Percentiles rank a stretch among this genome's conserved stretches.
Evolutionary conservation across 306 rosid genomes (phyloP).

Genomic region (Prunus salicina): DNA sequence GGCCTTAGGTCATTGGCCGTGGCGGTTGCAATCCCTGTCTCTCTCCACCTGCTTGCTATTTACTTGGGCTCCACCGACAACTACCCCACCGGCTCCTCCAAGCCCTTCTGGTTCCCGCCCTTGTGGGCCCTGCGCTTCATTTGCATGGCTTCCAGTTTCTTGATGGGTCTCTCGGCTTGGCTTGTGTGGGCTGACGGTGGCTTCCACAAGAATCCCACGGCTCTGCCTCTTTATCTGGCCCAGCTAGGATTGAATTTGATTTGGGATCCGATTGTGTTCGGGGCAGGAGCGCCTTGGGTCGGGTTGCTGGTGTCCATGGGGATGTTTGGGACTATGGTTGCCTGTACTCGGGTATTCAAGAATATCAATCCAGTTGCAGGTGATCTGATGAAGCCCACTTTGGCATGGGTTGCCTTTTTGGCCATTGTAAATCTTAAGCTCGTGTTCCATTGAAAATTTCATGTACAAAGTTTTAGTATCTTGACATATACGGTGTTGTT

Average conservation of each 20-base stretch:
- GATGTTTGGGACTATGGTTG: slow-evolving; percentile 28
- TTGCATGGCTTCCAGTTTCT: slow-evolving; percentile 42
- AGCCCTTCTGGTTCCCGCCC: slow-evolving; percentile 74
- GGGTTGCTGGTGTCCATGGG: slow-evolving; percentile 44
- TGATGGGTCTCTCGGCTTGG: slow-evolving; percentile 72
- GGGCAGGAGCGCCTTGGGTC: slow-evolving; percentile 34
- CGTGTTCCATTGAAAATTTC: slow-evolving; percentile 19
- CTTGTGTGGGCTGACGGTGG: slow-evolving; percentile 79
- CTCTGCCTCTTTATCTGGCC: slow-evolving; percentile 42
- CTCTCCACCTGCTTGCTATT: slow-evolving; percentile 38
- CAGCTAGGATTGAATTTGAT: slow-evolving; percentile 38
- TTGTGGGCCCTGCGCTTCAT: slow-evolving; percentile 45
- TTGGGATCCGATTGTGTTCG: slow-evolving; percentile 63
- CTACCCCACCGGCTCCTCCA: neutral
- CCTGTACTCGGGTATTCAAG: slow-evolving; percentile 37
- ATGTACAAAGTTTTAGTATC: neutral
- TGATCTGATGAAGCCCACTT: slow-evolving; percentile 48
- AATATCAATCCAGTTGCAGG: slow-evolving; percentile 35
- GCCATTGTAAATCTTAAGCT: slow-evolving; percentile 59
- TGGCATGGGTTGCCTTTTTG: slow-evolving; percentile 56
- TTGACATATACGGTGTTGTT: neutral
- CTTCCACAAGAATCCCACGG: slow-evolving; percentile 48
- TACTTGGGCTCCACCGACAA: slow-evolving; percentile 28
- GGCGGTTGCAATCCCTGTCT: slow-evolving; percentile 46
- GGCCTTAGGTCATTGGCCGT: slow-evolving; percentile 59